Evolutionary conservation across 2,329 filamentous ascomycete species (phyloP), one percentile per base, ranked within the genome.

Genomic region (Immersiporthe knoxdaviesiana): DNA sequence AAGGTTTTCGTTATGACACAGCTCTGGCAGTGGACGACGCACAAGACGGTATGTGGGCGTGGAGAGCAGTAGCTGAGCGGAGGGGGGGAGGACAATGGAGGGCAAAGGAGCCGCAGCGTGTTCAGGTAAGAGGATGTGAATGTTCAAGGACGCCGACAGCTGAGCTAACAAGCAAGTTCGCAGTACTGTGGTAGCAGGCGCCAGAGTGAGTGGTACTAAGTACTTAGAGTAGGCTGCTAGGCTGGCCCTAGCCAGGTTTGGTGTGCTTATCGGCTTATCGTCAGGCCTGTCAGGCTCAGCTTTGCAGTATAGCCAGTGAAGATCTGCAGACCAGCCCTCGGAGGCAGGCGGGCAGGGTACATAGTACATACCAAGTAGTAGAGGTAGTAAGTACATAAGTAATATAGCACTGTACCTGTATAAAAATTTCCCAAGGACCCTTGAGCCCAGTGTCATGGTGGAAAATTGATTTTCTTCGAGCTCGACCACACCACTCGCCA

Each of bases 391-490:
- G n/a, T n/a, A n/a, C n/a, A n/a, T n/a, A n/a, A n/a, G 63, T 50
- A 12, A 2, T 39, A 7, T n/a, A 12, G 37, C 11, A 39, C 37
- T 39, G 6, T 39, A 8, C 14, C 52, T 54, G 52, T 56, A 30
- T 50, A 65, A 71, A 71, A 70, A 68, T 63, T 70, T 70, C 64
- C 64, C 70, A 35, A 61, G 54, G 41, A 32, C 52, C 56, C 58
- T 56, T 14, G 10, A 18, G 18, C 24, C 18, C 44, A 21, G 69
- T 66, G 70, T 72, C 71, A 71, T 73, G 63, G 62, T 69, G 18
- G 73, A 72, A 73, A 72, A 71, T 66, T 69, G 67, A 50, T 41
- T 52, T 62, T 65, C 44, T 64, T 59, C 27, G n/a, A 35, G 44
- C 37, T 8, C 39, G 35, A 32, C 41, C 44, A 64, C 32, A 56